Evolutionary conservation across 1,284 basidiomycete genomes (phyloP), one percentile per base, ranked within the genome.

Genomic region (Apiotrichum siamense): DNA sequence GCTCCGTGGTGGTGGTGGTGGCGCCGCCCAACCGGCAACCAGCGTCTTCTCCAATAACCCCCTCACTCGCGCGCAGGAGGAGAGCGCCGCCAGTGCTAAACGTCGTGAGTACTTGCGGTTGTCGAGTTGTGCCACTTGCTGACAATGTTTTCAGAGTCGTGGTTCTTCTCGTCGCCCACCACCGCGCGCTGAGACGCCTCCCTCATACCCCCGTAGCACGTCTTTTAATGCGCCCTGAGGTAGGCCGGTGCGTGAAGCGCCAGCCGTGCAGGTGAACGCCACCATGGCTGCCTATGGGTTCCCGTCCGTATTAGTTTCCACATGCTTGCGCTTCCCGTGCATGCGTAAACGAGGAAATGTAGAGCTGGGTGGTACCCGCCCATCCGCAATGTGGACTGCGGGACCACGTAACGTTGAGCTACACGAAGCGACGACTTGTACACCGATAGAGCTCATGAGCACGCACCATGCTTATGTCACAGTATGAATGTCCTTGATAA

Each of bases 1-100:
- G 13, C 77, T 98, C 55, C 82, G 94, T 60, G 93, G 93, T 18
- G 92, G 91, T n/a, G n/a, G n/a, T 25, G 88, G 88, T 46, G 88
- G 87, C 43, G 80, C 76, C 33, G 71, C 75, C 76, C 44, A 40
- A 25, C 50, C 44, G 7, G 41, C 26, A 4, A 17, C 25, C 27
- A n/a, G 13, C 26, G 50, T 51, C 12, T 49, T 45, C 39, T 36
- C 48, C 20, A 39, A 31, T 31, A 57, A 51, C 47, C 52, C 56
- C 3, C 40, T 57, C 36, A 38, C 52, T 13, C 76, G 82, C 53
- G 62, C 73, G 27, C 74, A 59, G 51, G 50, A 53, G 77, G 43
- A 60, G 49, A 50, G 47, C 40, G 46, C 52, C n/a, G 58, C 50
- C 12, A 57, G 56, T 29, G 56, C 56, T 36, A 54, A 55, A 45